A percentile compares a stretch with the other conserved stretches of the same genome.
phyloP scores from a whole-genome alignment of 2,329 filamentous ascomycete genomes.

The Colletotrichum coccodes region DNA sequence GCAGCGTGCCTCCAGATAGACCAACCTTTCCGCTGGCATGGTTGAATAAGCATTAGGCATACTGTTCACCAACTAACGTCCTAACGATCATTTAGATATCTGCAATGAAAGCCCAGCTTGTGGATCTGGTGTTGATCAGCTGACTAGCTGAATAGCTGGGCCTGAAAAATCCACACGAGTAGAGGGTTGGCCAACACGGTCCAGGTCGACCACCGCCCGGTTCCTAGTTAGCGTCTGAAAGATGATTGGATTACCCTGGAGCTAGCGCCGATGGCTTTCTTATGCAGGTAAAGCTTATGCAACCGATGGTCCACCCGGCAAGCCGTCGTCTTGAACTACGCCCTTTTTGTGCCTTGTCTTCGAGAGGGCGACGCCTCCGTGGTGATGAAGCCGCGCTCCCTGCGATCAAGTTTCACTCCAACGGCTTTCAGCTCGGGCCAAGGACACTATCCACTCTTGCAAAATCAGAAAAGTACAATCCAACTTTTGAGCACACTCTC shows the following conservation, averaged over 20 bases:
- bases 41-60: not conserved
- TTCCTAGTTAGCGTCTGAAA: slow-evolving; percentile 6
- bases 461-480: not conserved
- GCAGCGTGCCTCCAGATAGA: not conserved
- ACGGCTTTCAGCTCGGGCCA: not conserved
- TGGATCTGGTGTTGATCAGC: not conserved
- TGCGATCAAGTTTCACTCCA: slow-evolving; percentile 4
- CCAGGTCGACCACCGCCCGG: not conserved
- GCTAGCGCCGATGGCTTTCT: not conserved
- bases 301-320: not conserved
- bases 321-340: not conserved
- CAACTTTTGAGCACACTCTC: not conserved
- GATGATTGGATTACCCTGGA: not conserved
- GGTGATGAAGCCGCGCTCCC: not conserved
- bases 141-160: slow-evolving; percentile 3
- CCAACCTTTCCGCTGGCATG: not conserved
- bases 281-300: not conserved
- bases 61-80: not conserved
- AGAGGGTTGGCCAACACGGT: not conserved
- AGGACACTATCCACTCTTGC: not conserved
- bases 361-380: not conserved
- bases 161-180: not conserved
- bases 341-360: not conserved
- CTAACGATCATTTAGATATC: not conserved
- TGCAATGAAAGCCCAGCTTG: not conserved